Evolutionary conservation across 2,329 filamentous ascomycete genomes (phyloP), one percentile per base, ranked within the genome.

Genomic region (Metarhizium guizhouense): DNA sequence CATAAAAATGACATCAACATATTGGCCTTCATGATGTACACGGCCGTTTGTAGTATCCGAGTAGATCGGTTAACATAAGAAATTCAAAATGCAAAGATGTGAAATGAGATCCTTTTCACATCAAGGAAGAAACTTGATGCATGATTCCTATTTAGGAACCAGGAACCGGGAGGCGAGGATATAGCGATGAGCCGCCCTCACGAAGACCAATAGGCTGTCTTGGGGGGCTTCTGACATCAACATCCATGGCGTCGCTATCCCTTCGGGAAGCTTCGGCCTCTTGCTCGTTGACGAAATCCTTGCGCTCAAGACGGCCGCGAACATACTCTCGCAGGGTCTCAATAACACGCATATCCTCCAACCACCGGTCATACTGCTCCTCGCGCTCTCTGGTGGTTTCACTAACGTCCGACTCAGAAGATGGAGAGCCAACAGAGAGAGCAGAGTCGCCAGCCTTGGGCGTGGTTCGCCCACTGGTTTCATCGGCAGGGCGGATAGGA

Each of bases 311-410:
- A 36, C 82, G 78, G 11, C 79, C 72, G 50, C 75, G 75, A 54
- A 87, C 75, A 58, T 82, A 80, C 59, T 80, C 77, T 43, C 82
- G 76, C 42, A 87, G 75, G 47, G 74, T 78, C 70, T 86, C 84
- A 53, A 86, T 83, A 53, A 81, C 76, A 40, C 83, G 82, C 66
- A 86, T 80, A 64, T 86, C 84, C 68, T 85, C 81, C 13, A 86
- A 70, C 83, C 83, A 86, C 55, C 76, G 74, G 63, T 86, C 83
- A 65, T 86, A 83, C 54, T 77, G 77, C 66, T 84, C 81, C 64
- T 84, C 82, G 30, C 80, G 78, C 63, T 83, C 80, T 55, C 77
- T 77, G 47, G 76, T 75, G 42, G 74, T 72, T 2, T 76, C 75
- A 58, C 76, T 77, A 3, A 67, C 68, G 58, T 85, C 80, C 6